A percentile compares a stretch with the other conserved stretches of the same genome.
phyloP scores from a whole-genome alignment of 768 basidiomycete genomes.

The Serendipita sp. region DNA sequence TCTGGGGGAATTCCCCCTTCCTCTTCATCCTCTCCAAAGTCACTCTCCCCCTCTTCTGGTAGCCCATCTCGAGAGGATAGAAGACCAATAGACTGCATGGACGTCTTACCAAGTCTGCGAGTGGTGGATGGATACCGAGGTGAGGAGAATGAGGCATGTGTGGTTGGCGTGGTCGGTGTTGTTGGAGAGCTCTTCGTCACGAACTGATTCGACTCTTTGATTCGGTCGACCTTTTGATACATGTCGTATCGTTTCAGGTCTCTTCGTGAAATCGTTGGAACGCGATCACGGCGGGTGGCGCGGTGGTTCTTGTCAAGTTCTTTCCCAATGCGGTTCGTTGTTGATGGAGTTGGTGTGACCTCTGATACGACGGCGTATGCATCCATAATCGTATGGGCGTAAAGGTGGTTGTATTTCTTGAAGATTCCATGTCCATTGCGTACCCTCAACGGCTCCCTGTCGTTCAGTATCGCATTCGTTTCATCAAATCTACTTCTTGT shows the following conservation, averaged over 20 bases:
- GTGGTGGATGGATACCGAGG: not conserved
- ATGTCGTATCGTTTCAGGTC: not conserved
- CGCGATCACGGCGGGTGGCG: not conserved
- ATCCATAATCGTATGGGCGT: not conserved
- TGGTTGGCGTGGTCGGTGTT: too few species aligned
- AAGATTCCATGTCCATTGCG: not conserved
- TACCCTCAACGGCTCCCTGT: not conserved
- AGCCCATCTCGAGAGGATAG: too few species aligned
- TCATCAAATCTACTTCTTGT: not conserved
- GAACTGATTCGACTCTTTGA: not conserved
- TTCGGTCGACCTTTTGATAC: not conserved
- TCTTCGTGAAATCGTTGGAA: not conserved
- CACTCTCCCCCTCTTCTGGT: too few species aligned
- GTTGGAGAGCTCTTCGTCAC: too few species aligned
- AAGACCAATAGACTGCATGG: not conserved
- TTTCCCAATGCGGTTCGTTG: not conserved
- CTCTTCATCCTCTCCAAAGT: too few species aligned
- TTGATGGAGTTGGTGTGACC: not conserved
- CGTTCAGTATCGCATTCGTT: not conserved
- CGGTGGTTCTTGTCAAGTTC: too few species aligned
- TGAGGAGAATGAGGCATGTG: not conserved
- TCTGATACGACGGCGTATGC: not conserved
- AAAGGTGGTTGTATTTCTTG: not conserved
- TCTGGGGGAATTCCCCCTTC: not conserved
- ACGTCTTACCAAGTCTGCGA: not conserved